A percentile compares a stretch with the other conserved stretches of the same genome.
Conservation (phyloP, 805 yeast species). For the Pichia kluyveri region DNA sequence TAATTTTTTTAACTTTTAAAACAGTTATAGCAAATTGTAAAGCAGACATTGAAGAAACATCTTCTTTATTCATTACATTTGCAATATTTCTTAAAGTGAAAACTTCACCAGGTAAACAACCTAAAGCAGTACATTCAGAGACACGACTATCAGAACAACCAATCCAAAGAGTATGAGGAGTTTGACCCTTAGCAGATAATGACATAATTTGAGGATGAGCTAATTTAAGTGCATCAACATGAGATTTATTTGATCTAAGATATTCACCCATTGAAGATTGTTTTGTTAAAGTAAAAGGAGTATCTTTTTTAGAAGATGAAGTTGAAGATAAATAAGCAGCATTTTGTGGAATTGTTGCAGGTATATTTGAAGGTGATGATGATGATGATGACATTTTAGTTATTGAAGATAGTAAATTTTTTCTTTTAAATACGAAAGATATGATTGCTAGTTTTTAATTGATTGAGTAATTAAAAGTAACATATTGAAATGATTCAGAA, state of each 20-base stretch:
- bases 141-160: slow-evolving; percentile 92
- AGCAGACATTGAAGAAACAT: slow-evolving; percentile 66
- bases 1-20: slow-evolving; percentile 67
- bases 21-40: slow-evolving; percentile 84
- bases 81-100: slow-evolving; percentile 87
- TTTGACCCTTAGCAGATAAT: slow-evolving; percentile 68
- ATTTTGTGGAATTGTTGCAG: neutral
- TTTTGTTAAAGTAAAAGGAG: slow-evolving; percentile 37
- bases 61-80: slow-evolving; percentile 62
- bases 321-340: neutral
- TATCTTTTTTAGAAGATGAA: neutral
- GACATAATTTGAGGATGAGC: slow-evolving; percentile 52
- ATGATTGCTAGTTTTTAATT: no score
- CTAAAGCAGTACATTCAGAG: slow-evolving; percentile 65
- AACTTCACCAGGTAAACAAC: slow-evolving; percentile 83
- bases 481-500: no score
- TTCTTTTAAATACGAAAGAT: no score
- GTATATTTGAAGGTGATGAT: no score
- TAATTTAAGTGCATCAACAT: slow-evolving; percentile 37
- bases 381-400: no score
- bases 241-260: slow-evolving; percentile 36
- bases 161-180: slow-evolving; percentile 90
- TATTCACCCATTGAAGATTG: slow-evolving; percentile 41
- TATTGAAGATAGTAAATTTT: no score
- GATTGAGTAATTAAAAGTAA: no score